Conservation (phyloP, 805 yeast species). For the Starmerella scarabaei region DNA sequence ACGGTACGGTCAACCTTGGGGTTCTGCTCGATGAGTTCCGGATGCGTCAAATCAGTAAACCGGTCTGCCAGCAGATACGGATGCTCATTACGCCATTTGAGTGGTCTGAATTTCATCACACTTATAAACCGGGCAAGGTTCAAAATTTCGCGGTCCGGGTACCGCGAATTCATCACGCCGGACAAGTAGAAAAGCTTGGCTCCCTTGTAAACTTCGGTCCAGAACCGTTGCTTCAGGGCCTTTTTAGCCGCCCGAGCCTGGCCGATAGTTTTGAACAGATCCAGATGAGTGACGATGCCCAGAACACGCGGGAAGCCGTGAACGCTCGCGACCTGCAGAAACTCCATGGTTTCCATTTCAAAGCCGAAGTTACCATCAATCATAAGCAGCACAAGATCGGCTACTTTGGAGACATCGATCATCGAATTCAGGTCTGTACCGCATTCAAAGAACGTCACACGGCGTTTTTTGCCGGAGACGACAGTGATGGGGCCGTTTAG, state of each 20-base stretch:
- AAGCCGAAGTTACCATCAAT: constrained; percentile 96
- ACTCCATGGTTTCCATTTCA: constrained; percentile 99
- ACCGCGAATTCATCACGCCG: constrained; percentile 93
- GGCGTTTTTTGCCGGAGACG: constrained; percentile 85
- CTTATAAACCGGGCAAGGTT: constrained; percentile 85
- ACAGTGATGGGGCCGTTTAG: constrained; percentile 94
- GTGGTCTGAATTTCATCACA: constrained; percentile 97
- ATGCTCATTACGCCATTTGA: constrained; percentile 98
- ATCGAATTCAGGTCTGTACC: constrained; percentile 85
- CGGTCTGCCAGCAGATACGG: constrained; percentile 88
- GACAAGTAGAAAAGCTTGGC: constrained; percentile 89
- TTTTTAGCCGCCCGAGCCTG: constrained; percentile 87
- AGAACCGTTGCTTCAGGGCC: constrained; percentile 79
- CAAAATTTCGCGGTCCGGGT: constrained; percentile 91
- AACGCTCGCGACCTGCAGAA: constrained; percentile 86
- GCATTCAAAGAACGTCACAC: constrained; percentile 87
- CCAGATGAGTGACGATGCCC: constrained; percentile 92
- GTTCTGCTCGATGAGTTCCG: constrained; percentile 61
- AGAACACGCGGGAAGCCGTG: constrained; percentile 98
- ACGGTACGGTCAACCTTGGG: constrained; percentile 78
- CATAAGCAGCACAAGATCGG: constrained; percentile 78
- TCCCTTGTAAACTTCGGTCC: constrained; percentile 99
- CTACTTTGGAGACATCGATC: constrained; percentile 92
- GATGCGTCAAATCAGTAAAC: constrained; percentile 88
- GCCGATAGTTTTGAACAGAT: constrained; percentile 76